Evolutionary conservation across 805 yeast genomes (phyloP), one percentile per base, ranked within the genome.

Genomic region (Yamadazyma phyllophila): DNA sequence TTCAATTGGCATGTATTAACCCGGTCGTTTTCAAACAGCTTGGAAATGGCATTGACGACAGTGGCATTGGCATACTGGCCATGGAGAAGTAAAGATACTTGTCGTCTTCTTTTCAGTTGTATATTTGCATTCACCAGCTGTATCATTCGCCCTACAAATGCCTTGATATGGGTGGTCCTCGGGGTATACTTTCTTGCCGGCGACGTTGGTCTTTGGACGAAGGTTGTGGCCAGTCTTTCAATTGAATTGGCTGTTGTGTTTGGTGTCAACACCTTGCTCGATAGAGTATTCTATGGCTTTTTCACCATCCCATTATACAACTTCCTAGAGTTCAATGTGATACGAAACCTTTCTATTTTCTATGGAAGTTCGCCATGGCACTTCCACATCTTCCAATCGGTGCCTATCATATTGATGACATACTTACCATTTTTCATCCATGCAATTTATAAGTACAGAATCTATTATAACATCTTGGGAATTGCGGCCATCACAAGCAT

Each of bases 291-390:
- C 59, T 90, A 88, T 59, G 74, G 76, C 0, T 50, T 64, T 24
- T 54, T 74, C 48, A 76, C 78, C 0, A 69, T 86, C 36, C 96
- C 97, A 2, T 52, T 83, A 0, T 65, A 76, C 59, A 81, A 82
- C 52, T 91, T 91, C 57, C 52, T 88, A 44, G 80, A 83, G 56
- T 91, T 91, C 70, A 91, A 91, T 58, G 76, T 85, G n/a, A 62
- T 84, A 11, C 80, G 81, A 36, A 81, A 87, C 15, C 68, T 88
- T 14, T 84, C 96, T 2, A 71, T 79, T 3, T 90, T 91, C 56
- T 94, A 94, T 63, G 99, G 99, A 0, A 68, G 74, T 0, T 82
- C 94, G 14, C 85, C 95, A 14, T 77, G 89, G 82, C 87, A 85
- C 59, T 94, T 91, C 67, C 94, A 94, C 63, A 31, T 92, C 2